Conservation (phyloP, 768 basidiomycete species). For the Trametes elegans region DNA sequence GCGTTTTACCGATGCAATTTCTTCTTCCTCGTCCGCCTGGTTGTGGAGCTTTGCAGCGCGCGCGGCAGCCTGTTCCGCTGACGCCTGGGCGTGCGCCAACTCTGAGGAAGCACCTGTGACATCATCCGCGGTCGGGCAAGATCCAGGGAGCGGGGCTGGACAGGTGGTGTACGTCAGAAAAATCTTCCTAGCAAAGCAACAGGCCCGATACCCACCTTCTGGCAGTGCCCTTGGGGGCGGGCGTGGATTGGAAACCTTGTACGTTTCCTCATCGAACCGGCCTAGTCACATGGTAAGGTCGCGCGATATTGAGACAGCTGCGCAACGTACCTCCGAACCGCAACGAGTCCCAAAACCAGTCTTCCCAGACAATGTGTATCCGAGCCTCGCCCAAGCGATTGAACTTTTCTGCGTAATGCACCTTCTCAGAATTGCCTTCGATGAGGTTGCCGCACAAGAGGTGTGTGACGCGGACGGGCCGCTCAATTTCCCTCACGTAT, state of each 20-base stretch:
- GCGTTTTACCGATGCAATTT: conserved; percentile 54
- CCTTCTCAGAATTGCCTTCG: conserved; percentile 60
- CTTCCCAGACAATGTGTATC: conserved; percentile 86
- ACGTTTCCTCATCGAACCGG: conserved; percentile 60
- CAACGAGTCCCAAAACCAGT: conserved; percentile 95
- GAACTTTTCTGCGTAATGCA: conserved; percentile 75
- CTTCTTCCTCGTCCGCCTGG: conserved; percentile 47
- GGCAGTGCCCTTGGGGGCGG: conserved; percentile 48
- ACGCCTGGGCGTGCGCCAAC: conserved; percentile 4
- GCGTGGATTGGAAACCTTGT: conserved; percentile 57
- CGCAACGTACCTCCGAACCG: conserved; percentile 62
- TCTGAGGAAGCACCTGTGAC: conserved; percentile 19
- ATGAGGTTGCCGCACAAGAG: conserved; percentile 71
- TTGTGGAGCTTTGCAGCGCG: background rate
- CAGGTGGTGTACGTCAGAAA: background rate
- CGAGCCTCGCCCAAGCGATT: conserved; percentile 66
- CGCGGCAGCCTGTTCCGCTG: background rate
- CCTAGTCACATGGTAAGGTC: conserved; percentile 37
- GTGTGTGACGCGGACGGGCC: conserved; percentile 81
- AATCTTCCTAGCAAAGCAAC: background rate
- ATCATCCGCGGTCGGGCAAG: conserved; percentile 24
- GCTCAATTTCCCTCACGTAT: conserved; percentile 74
- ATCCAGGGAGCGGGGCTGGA: conserved; percentile 18
- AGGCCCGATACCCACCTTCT: conserved; percentile 14
- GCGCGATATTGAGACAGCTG: too few species aligned